A percentile compares a stretch with the other conserved stretches of the same genome.
Conservation (phyloP, 2,329 filamentous ascomycete genomes). For the Dendryphion nanum region DNA sequence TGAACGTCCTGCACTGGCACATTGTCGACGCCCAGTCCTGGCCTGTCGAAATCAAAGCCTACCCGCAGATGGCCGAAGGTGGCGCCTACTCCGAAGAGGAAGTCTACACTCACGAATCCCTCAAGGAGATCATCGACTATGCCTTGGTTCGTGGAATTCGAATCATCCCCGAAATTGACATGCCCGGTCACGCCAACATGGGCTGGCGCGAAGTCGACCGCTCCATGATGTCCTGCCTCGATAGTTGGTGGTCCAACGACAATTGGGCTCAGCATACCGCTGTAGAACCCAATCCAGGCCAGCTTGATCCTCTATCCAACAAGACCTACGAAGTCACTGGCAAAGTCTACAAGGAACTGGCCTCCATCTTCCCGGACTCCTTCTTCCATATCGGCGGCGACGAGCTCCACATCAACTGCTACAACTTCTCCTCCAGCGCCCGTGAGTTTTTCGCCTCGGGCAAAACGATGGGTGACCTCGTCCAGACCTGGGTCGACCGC, state of each 20-base stretch:
- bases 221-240: constrained; percentile 54
- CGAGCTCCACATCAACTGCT: constrained; percentile 56
- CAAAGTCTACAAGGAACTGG: constrained; percentile 56
- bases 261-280: constrained; percentile 54
- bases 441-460: constrained; percentile 52
- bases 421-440: constrained; percentile 55
- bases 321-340: constrained; percentile 55
- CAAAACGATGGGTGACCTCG: constrained; percentile 51
- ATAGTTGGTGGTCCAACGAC: constrained; percentile 63
- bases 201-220: constrained; percentile 59
- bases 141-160: constrained; percentile 57
- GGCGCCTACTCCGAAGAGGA: constrained; percentile 55
- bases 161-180: constrained; percentile 61
- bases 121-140: constrained; percentile 49
- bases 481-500: constrained; percentile 55
- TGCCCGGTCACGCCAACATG: constrained; percentile 58
- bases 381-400: constrained; percentile 59
- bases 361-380: constrained; percentile 50
- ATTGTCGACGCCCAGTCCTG: constrained; percentile 57
- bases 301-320: constrained; percentile 56
- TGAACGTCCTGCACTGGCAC: constrained; percentile 60
- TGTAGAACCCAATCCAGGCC: constrained; percentile 57
- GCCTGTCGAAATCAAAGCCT: constrained; percentile 51
- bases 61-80: constrained; percentile 53
- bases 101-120: constrained; percentile 44